phyloP scores from a whole-genome alignment of 176 grass and related monocot genomes.

The Oryza glaberrima region DNA sequence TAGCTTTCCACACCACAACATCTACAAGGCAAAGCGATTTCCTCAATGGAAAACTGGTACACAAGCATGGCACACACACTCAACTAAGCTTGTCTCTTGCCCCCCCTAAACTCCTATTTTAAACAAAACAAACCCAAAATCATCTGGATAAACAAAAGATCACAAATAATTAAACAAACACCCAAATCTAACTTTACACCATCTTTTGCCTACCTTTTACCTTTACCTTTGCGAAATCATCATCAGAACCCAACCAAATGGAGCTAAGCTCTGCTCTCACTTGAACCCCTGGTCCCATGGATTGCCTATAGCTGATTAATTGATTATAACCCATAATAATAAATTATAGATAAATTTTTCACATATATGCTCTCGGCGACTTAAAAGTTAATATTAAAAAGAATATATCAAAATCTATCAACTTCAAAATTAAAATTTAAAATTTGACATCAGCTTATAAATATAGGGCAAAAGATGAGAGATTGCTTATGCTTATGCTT shows the following conservation, averaged over 20 bases:
- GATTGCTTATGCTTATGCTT: too few relatives aligned
- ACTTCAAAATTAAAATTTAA: too few relatives aligned
- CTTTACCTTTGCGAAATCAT: background rate
- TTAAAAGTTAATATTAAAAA: too few relatives aligned
- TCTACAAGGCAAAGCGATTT: background rate
- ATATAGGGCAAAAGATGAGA: too few relatives aligned
- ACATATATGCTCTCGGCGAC: too few relatives aligned
- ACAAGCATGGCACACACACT: background rate
- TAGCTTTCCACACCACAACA: background rate
- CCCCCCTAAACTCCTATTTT: background rate
- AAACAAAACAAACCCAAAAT: background rate
- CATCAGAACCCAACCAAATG: background rate
- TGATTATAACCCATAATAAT: too few relatives aligned
- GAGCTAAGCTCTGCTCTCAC: background rate
- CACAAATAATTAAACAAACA: background rate
- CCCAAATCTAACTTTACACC: background rate
- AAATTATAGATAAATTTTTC: too few relatives aligned
- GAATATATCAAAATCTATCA: too few relatives aligned
- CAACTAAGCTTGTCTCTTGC: too few relatives aligned
- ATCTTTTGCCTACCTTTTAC: background rate
- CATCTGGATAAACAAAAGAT: background rate
- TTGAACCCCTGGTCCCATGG: background rate
- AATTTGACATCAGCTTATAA: too few relatives aligned
- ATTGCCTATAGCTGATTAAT: too few relatives aligned
- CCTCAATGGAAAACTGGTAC: background rate